These are phyloP conservation scores for Colletotrichum liaoningense DNA, from an alignment of 2,329 filamentous ascomycete species.

Conservation along the genomic window DNA sequence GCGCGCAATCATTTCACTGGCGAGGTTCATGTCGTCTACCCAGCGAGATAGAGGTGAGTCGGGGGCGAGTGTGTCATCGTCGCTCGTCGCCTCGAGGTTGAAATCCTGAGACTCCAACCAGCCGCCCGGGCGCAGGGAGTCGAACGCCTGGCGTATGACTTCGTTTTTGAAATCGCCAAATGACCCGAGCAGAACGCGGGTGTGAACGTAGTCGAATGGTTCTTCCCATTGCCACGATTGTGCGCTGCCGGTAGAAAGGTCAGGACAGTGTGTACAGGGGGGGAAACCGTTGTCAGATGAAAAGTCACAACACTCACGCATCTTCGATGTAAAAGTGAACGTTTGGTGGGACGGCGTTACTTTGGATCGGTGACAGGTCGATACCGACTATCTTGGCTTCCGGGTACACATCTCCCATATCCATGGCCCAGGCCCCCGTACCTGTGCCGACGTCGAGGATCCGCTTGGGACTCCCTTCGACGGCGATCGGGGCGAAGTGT, in stretches of 20 bases:
- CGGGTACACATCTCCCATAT: conserved; percentile 73
- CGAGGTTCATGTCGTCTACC: conserved; percentile 52
- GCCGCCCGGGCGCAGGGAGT: conserved; percentile 61
- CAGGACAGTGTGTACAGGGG: conserved; percentile 8
- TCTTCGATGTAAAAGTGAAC: conserved; percentile 82
- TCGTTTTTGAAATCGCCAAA: conserved; percentile 61
- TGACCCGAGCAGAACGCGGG: conserved; percentile 60
- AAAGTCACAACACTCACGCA: conserved; percentile 44
- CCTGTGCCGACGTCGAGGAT: conserved; percentile 59
- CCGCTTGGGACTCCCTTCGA: conserved; percentile 46
- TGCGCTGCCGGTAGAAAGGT: conserved; percentile 44
- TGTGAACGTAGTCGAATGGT: conserved; percentile 67
- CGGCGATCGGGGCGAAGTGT: conserved; percentile 56
- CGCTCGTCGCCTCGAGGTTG: conserved; percentile 50
- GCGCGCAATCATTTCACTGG: conserved; percentile 50
- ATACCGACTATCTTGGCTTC: conserved; percentile 69
- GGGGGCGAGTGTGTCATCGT: conserved; percentile 56
- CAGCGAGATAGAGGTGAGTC: conserved; percentile 53
- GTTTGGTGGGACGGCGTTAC: conserved; percentile 74
- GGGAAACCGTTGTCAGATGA: background rate
- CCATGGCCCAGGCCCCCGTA: conserved; percentile 71
- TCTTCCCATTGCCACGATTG: conserved; percentile 65
- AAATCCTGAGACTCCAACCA: conserved; percentile 67
- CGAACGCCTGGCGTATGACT: conserved; percentile 63
- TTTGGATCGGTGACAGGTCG: conserved; percentile 77